Conservation (phyloP, 768 basidiomycete genomes). For the Tylopilus intermedius region DNA sequence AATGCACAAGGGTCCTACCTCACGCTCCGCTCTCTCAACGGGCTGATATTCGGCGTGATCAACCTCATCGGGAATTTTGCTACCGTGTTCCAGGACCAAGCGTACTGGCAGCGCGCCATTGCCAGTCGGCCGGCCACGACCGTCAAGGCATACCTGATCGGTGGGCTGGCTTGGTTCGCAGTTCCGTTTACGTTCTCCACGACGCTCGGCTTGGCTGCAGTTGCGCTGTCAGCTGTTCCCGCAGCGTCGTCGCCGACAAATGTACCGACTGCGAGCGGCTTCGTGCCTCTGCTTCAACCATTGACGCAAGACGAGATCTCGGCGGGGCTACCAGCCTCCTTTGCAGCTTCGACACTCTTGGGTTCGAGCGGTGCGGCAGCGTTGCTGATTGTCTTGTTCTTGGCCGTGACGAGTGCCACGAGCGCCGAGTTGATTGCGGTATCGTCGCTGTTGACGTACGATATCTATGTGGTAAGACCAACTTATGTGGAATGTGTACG, state of each 20-base stretch:
- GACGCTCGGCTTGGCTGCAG: slow-evolving; percentile 81
- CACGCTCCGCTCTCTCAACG: slow-evolving; percentile 73
- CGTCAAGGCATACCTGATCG: slow-evolving; percentile 87
- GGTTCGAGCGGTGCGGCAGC: slow-evolving; percentile 77
- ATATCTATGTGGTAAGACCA: slow-evolving; percentile 64
- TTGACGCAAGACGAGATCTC: slow-evolving; percentile 64
- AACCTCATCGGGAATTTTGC: slow-evolving; percentile 85
- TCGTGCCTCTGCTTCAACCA: slow-evolving; percentile 36
- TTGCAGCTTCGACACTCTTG: slow-evolving; percentile 77
- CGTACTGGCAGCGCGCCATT: slow-evolving; percentile 91
- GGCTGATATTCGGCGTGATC: slow-evolving; percentile 80
- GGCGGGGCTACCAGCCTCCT: slow-evolving; percentile 83
- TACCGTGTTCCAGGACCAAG: slow-evolving; percentile 61
- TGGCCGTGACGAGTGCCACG: slow-evolving; percentile 82
- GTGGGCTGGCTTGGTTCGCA: slow-evolving; percentile 88
- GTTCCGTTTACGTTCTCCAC: slow-evolving; percentile 87
- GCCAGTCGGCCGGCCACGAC: slow-evolving; percentile 79
- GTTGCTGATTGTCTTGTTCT: slow-evolving; percentile 75
- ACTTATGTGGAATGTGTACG: background rate
- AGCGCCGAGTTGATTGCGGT: slow-evolving; percentile 84
- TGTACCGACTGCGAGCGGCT: slow-evolving; percentile 47
- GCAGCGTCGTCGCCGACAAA: slow-evolving; percentile 23
- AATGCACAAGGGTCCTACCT: slow-evolving; percentile 86
- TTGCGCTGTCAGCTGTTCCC: slow-evolving; percentile 59
- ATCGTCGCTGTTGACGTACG: slow-evolving; percentile 81